These are phyloP conservation scores for Phytophthora capsici DNA, from an alignment of 352 stramenopile genomes.

Conservation along the genomic window DNA sequence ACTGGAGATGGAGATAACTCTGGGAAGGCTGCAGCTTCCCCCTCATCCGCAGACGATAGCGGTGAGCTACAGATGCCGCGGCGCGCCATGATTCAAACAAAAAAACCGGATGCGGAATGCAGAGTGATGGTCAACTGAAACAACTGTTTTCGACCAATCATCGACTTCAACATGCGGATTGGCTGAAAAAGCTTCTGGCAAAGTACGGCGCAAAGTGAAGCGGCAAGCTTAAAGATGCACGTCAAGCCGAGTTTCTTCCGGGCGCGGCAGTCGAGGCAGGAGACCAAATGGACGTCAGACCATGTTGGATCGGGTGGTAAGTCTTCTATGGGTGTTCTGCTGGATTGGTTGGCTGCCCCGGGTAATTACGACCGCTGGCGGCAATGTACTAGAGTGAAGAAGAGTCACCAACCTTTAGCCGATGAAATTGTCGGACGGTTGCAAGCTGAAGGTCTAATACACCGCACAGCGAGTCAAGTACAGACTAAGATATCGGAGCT, in stretches of 20 bases:
- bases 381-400: slow-evolving; percentile 8
- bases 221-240: slow-evolving; percentile 25
- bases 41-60: slow-evolving; percentile 56
- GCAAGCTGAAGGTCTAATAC: slow-evolving; percentile 28
- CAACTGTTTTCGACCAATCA: slow-evolving; percentile 28
- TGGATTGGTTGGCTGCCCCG: slow-evolving; percentile 46
- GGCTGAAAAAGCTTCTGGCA: slow-evolving; percentile 9
- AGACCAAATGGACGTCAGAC: slow-evolving; percentile 37
- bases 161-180: slow-evolving; percentile 28
- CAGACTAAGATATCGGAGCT: slow-evolving; percentile 39
- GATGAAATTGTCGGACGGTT: slow-evolving; percentile 41
- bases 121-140: slow-evolving; percentile 23
- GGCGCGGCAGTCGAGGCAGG: slow-evolving; percentile 19
- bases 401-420: slow-evolving; percentile 13
- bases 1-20: slow-evolving; percentile 18
- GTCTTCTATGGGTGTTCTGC: slow-evolving; percentile 57
- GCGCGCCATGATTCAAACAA: slow-evolving; percentile 34
- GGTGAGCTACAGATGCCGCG: slow-evolving; percentile 57
- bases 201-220: slow-evolving; percentile 8
- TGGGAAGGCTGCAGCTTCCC: slow-evolving; percentile 16
- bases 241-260: slow-evolving; percentile 40
- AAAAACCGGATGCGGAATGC: slow-evolving; percentile 4
- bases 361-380: slow-evolving; percentile 58
- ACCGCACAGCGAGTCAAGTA: slow-evolving; percentile 34
- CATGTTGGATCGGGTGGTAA: slow-evolving; percentile 33